Conservation (phyloP, 2,329 filamentous ascomycete genomes). For the Penicillium psychrosexuale region DNA sequence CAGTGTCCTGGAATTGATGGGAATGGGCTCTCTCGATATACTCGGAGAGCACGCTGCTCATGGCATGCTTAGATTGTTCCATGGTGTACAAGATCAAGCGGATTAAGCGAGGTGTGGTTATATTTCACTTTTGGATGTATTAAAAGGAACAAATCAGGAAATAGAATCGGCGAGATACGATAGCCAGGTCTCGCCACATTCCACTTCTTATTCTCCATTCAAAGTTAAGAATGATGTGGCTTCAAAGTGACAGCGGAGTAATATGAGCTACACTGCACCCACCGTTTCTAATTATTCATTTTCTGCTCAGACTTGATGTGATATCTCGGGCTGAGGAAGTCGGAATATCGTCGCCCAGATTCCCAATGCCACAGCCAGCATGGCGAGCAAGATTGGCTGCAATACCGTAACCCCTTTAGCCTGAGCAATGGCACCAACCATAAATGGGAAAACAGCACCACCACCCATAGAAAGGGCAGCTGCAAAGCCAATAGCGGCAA, state of each 20-base stretch:
- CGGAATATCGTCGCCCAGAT: constrained; percentile 14
- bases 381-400: constrained; percentile 55
- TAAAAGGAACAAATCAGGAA: background rate
- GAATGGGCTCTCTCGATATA: constrained; percentile 12
- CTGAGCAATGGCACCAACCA: constrained; percentile 45
- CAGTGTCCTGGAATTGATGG: constrained; percentile 26
- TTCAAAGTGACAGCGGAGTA: too few relatives aligned
- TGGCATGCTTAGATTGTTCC: constrained; percentile 8
- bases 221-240: background rate
- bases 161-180: background rate
- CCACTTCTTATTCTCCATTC: background rate
- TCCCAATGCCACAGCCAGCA: constrained; percentile 35
- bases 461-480: constrained; percentile 71
- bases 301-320: constrained; percentile 6
- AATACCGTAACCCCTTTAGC: constrained; percentile 55
- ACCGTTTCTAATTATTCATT: background rate
- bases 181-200: background rate
- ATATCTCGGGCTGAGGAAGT: constrained; percentile 5
- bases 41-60: constrained; percentile 14
- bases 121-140: background rate
- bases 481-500: constrained; percentile 71
- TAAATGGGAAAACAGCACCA: constrained; percentile 46
- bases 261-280: background rate
- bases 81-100: background rate
- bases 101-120: background rate